These are phyloP conservation scores for Paraphaeosphaeria minitans DNA, from an alignment of 2,329 filamentous ascomycete species.

Conservation along the genomic window DNA sequence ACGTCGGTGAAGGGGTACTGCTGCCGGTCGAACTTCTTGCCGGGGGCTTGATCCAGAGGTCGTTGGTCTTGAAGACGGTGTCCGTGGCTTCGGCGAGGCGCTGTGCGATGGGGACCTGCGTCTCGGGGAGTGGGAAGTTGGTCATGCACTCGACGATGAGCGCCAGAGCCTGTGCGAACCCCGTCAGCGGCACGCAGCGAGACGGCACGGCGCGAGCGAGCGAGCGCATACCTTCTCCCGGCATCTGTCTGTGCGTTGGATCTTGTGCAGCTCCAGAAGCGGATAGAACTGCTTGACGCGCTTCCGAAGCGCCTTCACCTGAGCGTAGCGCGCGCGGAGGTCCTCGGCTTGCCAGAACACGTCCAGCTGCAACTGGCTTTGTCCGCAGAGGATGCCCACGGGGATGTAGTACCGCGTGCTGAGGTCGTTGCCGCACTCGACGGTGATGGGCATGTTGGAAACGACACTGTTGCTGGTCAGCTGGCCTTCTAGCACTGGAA, in stretches of 20 bases:
- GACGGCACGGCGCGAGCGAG: too few relatives aligned
- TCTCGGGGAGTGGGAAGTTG: neutral
- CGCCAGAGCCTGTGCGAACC: neutral
- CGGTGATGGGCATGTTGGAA: constrained; percentile 18
- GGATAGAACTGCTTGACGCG: constrained; percentile 3
- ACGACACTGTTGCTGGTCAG: constrained; percentile 7
- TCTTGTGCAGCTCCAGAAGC: neutral
- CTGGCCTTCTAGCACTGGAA: neutral
- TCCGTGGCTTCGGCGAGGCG: constrained; percentile 4
- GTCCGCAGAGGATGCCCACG: constrained; percentile 16
- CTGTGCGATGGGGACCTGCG: neutral
- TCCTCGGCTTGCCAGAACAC: constrained; percentile 12
- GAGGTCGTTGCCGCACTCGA: constrained; percentile 21
- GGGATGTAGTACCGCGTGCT: constrained; percentile 13
- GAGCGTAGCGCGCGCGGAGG: neutral
- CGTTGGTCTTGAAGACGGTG: constrained; percentile 15
- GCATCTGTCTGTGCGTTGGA: neutral
- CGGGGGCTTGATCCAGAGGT: neutral
- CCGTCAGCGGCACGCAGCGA: neutral
- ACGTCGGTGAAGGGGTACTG: constrained; percentile 3
- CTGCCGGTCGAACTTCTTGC: constrained; percentile 5
- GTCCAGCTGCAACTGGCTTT: constrained; percentile 16
- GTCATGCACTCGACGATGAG: constrained; percentile 4
- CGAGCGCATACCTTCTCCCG: constrained; percentile 8
- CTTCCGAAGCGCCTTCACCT: constrained; percentile 5